Base-by-base conservation (phyloP, 2,329 filamentous ascomycete genomes). In the Beauveria varroae region DNA sequence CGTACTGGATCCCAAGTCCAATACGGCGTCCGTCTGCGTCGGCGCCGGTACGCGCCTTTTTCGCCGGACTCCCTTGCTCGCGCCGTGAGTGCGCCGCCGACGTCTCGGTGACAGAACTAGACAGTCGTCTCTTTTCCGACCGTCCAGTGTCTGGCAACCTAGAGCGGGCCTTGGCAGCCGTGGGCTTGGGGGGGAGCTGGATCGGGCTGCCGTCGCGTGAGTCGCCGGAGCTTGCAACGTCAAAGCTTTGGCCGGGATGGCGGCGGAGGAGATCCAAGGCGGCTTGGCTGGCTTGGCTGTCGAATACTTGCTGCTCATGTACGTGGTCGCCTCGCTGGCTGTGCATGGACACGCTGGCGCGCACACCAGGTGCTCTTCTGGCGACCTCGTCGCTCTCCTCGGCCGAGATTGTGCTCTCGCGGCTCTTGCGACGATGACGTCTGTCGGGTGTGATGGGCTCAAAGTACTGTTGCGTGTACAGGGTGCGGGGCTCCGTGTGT, bases 321-420 rank as follows among this genome's bases (percentile, higher is more conserved):
- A 70, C 68, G 7, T 60, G 65, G 54, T 37, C 60, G 44, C 54
- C 59, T 24, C 28, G 61, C 52, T 41, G 64, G 50, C 52, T 55
- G 52, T 66, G 12, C 64, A 65, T 20, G 57, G 64, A n/a, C 67
- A 71, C 1, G 70, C 68, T 2, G 72, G 71, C 14, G 71, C 72
- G 5, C 73, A 68, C 62, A 18, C 37, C 46, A 2, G 57, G 65
- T 22, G 63, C 62, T 6, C 67, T 72, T 0, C 68, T 65, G 3
- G 65, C 83, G 1, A 80, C 81, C 26, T 85, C 82, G 66, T 81
- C 84, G 56, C 81, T 83, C 62, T 86, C 82, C 49, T 81, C 81
- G 22, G 84, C 87, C 1, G 91, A 95, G 54, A 95, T 92, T 1
- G 91, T 96, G 75, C 90, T 93, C 72, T 96, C 91, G 63, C 90